phyloP scores from a whole-genome alignment of 495 filamentous ascomycete genomes.

The Aspergillus mulundensis region DNA sequence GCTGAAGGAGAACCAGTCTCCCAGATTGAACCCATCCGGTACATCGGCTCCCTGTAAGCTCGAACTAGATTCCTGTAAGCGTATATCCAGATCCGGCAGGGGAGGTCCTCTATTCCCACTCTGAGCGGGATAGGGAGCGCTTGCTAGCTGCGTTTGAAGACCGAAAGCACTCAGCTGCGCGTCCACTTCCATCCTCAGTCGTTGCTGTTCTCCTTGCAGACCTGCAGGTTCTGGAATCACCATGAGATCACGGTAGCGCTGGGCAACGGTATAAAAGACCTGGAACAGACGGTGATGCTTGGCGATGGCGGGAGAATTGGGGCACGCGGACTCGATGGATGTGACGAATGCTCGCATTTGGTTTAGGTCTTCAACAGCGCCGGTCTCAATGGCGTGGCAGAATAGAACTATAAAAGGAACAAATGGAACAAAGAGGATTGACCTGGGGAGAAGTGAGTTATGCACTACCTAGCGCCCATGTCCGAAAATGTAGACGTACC shows the following conservation, averaged over 20 bases:
- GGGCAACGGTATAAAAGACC: constrained; percentile 10
- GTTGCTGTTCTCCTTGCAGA: constrained; percentile 1
- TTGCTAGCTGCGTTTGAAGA: neutral
- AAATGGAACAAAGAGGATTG: neutral
- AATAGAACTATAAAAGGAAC: neutral
- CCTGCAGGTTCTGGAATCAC: neutral
- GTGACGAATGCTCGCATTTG: neutral
- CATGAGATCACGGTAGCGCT: constrained; percentile 4
- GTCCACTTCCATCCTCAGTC: constrained; percentile 5
- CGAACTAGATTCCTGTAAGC: neutral
- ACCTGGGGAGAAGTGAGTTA: neutral
- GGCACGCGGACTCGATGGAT: neutral
- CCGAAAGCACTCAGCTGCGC: constrained; percentile 8
- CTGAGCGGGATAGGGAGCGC: neutral
- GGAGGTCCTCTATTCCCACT: too few species aligned
- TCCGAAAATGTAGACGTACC: neutral
- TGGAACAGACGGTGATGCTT: constrained; percentile 11
- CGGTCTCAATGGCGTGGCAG: neutral
- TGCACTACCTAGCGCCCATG: neutral
- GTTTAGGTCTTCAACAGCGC: neutral
- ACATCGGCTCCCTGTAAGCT: neutral
- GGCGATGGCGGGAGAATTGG: constrained; percentile 1
- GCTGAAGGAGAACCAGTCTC: constrained; percentile 12
- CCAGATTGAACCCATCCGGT: neutral
- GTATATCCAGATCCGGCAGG: too few species aligned